A percentile compares a stretch with the other conserved stretches of the same genome.
phyloP scores from a whole-genome alignment of 306 rosid genomes.

The Comarum palustre region DNA sequence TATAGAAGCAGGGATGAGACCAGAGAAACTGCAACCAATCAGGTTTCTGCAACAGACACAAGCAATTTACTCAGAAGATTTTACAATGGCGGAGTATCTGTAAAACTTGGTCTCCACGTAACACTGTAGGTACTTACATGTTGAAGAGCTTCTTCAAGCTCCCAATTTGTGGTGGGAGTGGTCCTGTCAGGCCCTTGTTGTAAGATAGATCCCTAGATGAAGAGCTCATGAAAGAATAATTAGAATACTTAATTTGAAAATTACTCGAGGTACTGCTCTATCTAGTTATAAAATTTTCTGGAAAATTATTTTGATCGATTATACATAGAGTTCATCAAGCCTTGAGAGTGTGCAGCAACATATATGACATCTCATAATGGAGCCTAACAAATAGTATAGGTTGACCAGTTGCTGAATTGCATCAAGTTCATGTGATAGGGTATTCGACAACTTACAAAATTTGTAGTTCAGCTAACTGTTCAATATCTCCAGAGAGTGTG shows the following conservation, averaged over 20 bases:
- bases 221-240: constrained; percentile 24
- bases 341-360: background rate
- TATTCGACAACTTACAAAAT: constrained; percentile 40
- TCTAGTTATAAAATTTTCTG: background rate
- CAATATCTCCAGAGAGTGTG: constrained; percentile 46
- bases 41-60: constrained; percentile 42
- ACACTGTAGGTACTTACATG: constrained; percentile 39
- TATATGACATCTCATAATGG: background rate
- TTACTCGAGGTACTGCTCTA: background rate
- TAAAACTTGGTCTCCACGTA: background rate
- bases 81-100: background rate
- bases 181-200: constrained; percentile 45
- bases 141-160: constrained; percentile 43
- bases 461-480: constrained; percentile 40
- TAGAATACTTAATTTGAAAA: background rate
- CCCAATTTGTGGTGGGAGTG: constrained; percentile 47
- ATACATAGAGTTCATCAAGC: background rate
- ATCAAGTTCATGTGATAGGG: background rate
- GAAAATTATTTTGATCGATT: background rate
- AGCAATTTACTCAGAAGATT: background rate
- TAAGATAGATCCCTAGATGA: constrained; percentile 60
- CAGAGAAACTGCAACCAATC: constrained; percentile 57
- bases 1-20: constrained; percentile 51
- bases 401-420: background rate
- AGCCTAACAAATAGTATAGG: background rate